Evolutionary conservation across 1,284 basidiomycete species (phyloP).

Genomic region (Malassezia dermatis): DNA sequence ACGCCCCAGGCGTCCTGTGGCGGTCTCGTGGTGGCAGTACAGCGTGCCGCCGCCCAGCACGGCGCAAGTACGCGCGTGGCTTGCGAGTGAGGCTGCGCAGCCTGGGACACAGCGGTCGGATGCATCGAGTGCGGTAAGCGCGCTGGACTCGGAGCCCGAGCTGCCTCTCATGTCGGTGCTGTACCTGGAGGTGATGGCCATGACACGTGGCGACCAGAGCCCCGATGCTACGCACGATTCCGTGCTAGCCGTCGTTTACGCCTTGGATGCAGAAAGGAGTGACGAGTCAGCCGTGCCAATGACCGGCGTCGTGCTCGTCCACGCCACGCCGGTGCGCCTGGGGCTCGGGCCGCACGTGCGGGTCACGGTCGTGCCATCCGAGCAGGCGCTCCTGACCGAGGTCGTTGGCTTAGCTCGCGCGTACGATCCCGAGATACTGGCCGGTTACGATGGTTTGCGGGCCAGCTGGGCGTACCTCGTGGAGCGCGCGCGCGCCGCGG

Average conservation of each 20-base stretch:
- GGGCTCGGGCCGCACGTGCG: slow-evolving; percentile 19
- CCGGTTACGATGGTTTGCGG: slow-evolving; percentile 82
- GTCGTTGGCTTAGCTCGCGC: slow-evolving; percentile 65
- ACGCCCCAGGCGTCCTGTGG: slow-evolving; percentile 16
- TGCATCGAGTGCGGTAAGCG: no score
- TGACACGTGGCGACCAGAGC: slow-evolving; percentile 57
- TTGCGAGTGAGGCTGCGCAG: neutral
- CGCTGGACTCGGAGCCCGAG: neutral
- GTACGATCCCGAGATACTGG: slow-evolving; percentile 79
- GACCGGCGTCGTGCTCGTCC: slow-evolving; percentile 27
- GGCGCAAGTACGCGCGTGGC: slow-evolving; percentile 3
- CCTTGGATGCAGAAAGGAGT: slow-evolving; percentile 54
- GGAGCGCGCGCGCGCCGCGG: slow-evolving; percentile 54
- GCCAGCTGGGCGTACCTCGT: slow-evolving; percentile 82
- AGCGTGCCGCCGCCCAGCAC: slow-evolving; percentile 24
- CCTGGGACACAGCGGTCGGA: neutral
- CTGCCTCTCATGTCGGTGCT: slow-evolving; percentile 60
- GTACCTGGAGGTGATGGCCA: slow-evolving; percentile 45
- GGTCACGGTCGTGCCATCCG: slow-evolving; percentile 55
- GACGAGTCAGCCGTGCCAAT: neutral
- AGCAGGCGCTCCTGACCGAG: slow-evolving; percentile 72
- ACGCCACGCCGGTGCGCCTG: slow-evolving; percentile 19
- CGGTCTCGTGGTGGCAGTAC: slow-evolving; percentile 51
- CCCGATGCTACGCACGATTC: slow-evolving; percentile 65
- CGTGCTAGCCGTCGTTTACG: slow-evolving; percentile 63